phyloP scores from a whole-genome alignment of 1,284 basidiomycete species.

The Tylopilus orsonianus region DNA sequence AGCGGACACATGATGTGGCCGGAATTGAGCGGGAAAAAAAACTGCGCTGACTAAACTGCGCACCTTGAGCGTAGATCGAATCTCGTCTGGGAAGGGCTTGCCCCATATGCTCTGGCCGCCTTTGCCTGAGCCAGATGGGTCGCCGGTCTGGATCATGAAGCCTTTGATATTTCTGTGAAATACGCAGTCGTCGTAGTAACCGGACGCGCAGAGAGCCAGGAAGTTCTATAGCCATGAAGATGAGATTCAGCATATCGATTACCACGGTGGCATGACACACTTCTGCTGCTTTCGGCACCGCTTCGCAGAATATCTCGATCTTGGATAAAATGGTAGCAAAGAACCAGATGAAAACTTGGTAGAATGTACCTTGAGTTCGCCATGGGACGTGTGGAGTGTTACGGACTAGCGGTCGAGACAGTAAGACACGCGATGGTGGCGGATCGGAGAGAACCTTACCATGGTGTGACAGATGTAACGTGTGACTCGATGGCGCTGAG shows the following conservation, averaged over 20 bases:
- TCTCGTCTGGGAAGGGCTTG: conserved; percentile 84
- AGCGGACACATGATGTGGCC: neutral
- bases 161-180: conserved; percentile 94
- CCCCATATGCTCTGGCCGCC: conserved; percentile 88
- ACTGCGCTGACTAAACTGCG: conserved; percentile 11
- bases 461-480: conserved; percentile 32
- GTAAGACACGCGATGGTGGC: conserved; percentile 22
- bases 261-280: conserved; percentile 41
- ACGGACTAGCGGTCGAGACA: conserved; percentile 67
- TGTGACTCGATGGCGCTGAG: conserved; percentile 14
- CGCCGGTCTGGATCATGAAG: conserved; percentile 96
- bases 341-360: neutral
- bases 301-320: conserved; percentile 97
- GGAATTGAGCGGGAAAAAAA: neutral
- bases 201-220: conserved; percentile 88
- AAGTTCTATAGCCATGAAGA: conserved; percentile 70
- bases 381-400: conserved; percentile 90
- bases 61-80: conserved; percentile 89
- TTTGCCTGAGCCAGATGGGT: conserved; percentile 80
- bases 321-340: conserved; percentile 35
- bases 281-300: conserved; percentile 92
- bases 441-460: conserved; percentile 30
- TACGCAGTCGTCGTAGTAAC: conserved; percentile 82
- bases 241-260: conserved; percentile 6
- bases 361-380: conserved; percentile 84